These are phyloP conservation scores for Phytophthora melonis DNA, from an alignment of 352 stramenopile species.

Conservation along the genomic window DNA sequence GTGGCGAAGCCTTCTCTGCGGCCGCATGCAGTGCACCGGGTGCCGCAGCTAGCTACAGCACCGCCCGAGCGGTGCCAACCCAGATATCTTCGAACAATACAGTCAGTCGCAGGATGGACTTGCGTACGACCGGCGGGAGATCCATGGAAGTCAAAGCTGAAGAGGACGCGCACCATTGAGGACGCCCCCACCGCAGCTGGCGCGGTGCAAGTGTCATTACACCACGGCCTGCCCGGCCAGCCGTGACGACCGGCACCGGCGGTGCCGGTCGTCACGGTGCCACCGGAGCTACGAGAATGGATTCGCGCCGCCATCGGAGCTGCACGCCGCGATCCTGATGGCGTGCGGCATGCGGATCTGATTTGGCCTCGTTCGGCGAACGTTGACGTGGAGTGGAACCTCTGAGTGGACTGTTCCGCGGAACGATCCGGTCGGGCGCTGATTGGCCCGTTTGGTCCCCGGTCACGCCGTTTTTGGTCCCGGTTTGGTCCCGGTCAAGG, in stretches of 20 bases:
- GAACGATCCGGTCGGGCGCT: conserved; percentile 5
- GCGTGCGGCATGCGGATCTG: background rate
- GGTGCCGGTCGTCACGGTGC: too few species aligned
- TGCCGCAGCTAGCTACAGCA: background rate
- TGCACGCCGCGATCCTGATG: background rate
- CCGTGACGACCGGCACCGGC: background rate
- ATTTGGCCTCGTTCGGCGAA: background rate
- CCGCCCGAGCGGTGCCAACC: background rate
- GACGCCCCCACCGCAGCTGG: background rate
- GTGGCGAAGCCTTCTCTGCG: conserved; percentile 1
- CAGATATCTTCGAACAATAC: conserved; percentile 41
- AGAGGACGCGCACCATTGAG: background rate
- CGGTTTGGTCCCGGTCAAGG: conserved; percentile 3
- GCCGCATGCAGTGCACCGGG: background rate
- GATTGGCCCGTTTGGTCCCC: conserved; percentile 28
- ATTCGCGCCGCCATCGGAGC: conserved; percentile 2
- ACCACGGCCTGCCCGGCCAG: too few species aligned
- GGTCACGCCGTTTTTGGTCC: background rate
- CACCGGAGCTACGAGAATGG: background rate
- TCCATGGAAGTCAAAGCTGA: background rate
- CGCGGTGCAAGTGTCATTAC: background rate
- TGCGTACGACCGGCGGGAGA: conserved; percentile 17
- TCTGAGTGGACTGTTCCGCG: background rate
- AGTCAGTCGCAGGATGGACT: conserved; percentile 18
- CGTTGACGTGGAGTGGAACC: background rate